phyloP scores from a whole-genome alignment of 2,329 filamentous ascomycete species.

The Aureobasidium sp. region DNA sequence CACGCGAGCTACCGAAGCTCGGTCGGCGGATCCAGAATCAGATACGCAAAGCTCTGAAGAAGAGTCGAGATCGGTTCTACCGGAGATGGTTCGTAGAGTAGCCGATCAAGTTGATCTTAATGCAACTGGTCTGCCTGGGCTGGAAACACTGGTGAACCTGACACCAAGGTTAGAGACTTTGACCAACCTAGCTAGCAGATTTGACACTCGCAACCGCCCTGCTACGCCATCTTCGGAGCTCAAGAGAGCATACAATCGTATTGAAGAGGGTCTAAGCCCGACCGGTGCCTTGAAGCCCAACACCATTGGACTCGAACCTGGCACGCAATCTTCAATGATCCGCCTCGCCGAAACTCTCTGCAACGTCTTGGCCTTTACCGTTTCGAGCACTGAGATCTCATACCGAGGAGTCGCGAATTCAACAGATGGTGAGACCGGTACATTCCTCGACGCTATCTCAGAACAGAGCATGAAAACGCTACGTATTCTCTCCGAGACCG shows the following conservation, averaged over 20 bases:
- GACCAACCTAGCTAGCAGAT: neutral
- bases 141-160: neutral
- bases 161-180: neutral
- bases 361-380: slow-evolving; percentile 49
- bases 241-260: slow-evolving; percentile 45
- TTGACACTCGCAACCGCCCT: neutral
- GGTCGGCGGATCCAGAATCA: neutral
- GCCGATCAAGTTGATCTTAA: neutral
- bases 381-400: slow-evolving; percentile 82
- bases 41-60: neutral
- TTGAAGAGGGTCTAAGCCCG: slow-evolving; percentile 38
- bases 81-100: slow-evolving; percentile 7
- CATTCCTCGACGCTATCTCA: slow-evolving; percentile 73
- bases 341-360: slow-evolving; percentile 2
- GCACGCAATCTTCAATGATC: neutral
- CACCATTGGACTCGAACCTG: neutral
- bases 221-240: slow-evolving; percentile 25
- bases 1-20: neutral
- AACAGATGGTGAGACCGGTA: slow-evolving; percentile 60
- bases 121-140: neutral
- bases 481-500: slow-evolving; percentile 76
- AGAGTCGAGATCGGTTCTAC: slow-evolving; percentile 3
- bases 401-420: slow-evolving; percentile 66
- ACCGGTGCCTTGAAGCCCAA: neutral
- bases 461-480: slow-evolving; percentile 79